Evolutionary conservation across 2,329 filamentous ascomycete species (phyloP).

Genomic region (Huntiella omanensis): DNA sequence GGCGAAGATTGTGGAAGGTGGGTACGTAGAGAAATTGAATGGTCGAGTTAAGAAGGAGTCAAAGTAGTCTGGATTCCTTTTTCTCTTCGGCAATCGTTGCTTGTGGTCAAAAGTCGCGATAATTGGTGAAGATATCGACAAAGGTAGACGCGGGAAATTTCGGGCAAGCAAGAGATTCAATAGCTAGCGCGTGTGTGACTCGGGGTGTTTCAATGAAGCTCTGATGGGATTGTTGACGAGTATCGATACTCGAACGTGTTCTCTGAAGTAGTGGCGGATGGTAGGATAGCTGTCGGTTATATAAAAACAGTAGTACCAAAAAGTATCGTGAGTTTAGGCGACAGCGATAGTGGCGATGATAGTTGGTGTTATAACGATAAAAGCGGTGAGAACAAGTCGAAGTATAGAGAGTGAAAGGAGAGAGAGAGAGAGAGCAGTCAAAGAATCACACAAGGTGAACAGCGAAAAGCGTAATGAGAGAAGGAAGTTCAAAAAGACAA

Average conservation of each 20-base stretch:
- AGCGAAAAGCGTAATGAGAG: slow-evolving; percentile 14
- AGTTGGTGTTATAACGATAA: neutral
- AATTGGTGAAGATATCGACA: slow-evolving; percentile 15
- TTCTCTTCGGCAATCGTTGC: slow-evolving; percentile 9
- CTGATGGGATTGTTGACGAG: neutral
- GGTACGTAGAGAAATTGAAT: neutral
- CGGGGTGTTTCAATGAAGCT: slow-evolving; percentile 1
- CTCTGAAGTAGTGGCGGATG: neutral
- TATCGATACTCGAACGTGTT: neutral
- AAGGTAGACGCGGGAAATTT: slow-evolving; percentile 12
- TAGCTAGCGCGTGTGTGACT: slow-evolving; percentile 2
- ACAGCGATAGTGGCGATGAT: neutral
- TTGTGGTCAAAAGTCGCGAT: slow-evolving; percentile 11
- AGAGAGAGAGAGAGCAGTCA: slow-evolving; percentile 17
- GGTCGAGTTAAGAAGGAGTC: slow-evolving; percentile 16
- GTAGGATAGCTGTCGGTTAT: neutral
- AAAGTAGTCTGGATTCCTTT: neutral
- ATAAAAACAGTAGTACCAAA: neutral
- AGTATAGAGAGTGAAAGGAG: slow-evolving; percentile 18
- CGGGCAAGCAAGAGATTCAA: neutral
- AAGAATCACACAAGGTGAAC: slow-evolving; percentile 14
- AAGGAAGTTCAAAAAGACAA: slow-evolving; percentile 13
- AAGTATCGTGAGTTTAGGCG: neutral
- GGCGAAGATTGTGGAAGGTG: neutral
- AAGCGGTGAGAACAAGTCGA: neutral